Base-by-base conservation (phyloP, 179 eudicot genomes). In the Spinacia oleracea region DNA sequence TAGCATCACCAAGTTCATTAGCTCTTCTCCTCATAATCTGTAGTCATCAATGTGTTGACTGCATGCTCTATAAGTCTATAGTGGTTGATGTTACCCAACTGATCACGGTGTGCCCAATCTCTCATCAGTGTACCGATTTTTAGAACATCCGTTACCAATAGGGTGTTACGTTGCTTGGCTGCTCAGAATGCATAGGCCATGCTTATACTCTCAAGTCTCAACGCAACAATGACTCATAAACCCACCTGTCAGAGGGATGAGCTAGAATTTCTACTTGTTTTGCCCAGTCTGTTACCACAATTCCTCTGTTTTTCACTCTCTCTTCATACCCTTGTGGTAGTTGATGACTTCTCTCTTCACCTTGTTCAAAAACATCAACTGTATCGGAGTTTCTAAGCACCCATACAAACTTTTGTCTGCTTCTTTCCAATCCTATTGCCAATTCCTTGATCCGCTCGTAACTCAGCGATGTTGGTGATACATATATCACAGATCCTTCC, bases 121-220 rank as follows among this genome's bases (percentile, higher is more conserved):
- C 68, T 78, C 12, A 88, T 84, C 9, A 56, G 45, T 4, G 85
- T 0, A 5, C 91, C 89, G 23, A 77, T 43, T 35, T 77, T 83
- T 69, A 88, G 67, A 21, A 82, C 75, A 18, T 82, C 46, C 4
- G 88, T 81, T 60, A 90, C 56, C 10, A 88, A 67, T 6, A 81
- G 34, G 0, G 87, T 73, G 45, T 90, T n/a, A n/a, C n/a, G n/a
- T n/a, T 90, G 56, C 78, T 77, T 1, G 90, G 90, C 62, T 90
- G 91, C 53, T 90, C 91, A 1, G 85, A 89, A 25, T 90, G 94
- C 83, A 86, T 85, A 0, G 91, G 92, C 89, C 90, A 90, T 20
- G 91, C 72, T 42, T 16, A 66, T 35, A 35, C 70, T 66, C 45
- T 66, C 70, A 16, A 66, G 27, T 66, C n/a, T 66, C 70, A 27